A percentile compares a stretch with the other conserved stretches of the same genome.
Evolutionary conservation across 2,329 filamentous ascomycete genomes (phyloP).

Genomic region (Penicillium sp.): DNA sequence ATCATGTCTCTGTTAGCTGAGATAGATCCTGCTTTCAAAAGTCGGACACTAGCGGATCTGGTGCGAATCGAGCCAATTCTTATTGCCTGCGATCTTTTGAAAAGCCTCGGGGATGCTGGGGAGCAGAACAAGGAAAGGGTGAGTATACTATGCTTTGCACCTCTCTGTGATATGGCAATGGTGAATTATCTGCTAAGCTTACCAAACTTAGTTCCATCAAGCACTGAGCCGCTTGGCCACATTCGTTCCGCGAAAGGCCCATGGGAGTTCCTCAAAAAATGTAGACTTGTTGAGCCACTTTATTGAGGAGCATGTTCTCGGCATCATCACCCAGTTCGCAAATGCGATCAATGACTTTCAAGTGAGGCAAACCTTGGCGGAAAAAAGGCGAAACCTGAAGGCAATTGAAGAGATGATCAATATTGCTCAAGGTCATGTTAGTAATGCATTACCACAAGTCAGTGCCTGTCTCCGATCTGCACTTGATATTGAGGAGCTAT

Average conservation of each 20-base stretch:
- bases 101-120: constrained; percentile 66
- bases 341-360: constrained; percentile 67
- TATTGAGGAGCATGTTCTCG: constrained; percentile 76
- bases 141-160: constrained; percentile 28
- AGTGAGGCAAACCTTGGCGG: constrained; percentile 53
- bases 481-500: constrained; percentile 67
- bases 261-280: constrained; percentile 45
- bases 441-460: constrained; percentile 79
- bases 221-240: constrained; percentile 48
- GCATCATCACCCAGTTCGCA: constrained; percentile 77
- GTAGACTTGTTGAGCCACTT: constrained; percentile 64
- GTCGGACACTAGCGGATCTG: constrained; percentile 61
- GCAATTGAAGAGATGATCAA: constrained; percentile 85
- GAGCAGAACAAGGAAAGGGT: constrained; percentile 53
- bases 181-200: neutral
- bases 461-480: constrained; percentile 81
- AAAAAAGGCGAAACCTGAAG: constrained; percentile 71
- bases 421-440: constrained; percentile 66
- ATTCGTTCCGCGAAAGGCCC: constrained; percentile 48
- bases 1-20: constrained; percentile 64
- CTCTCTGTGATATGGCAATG: neutral
- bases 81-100: constrained; percentile 75
- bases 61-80: constrained; percentile 69
- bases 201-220: constrained; percentile 40
- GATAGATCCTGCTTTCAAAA: constrained; percentile 65